Evolutionary conservation across 2,329 filamentous ascomycete species (phyloP).

Genomic region (Epichloe bromicola): DNA sequence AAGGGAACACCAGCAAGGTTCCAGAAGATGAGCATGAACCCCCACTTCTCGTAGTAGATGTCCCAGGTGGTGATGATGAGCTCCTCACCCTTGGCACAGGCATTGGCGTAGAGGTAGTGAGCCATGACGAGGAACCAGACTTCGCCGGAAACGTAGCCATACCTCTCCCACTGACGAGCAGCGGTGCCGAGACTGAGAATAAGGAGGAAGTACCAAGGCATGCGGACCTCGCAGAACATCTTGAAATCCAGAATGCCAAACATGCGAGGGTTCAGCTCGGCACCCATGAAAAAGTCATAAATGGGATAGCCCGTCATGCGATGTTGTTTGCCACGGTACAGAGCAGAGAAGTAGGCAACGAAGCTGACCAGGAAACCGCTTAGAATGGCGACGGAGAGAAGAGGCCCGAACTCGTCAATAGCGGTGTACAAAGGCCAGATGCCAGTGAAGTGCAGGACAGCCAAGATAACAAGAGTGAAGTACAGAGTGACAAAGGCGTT

Average conservation of each 20-base stretch:
- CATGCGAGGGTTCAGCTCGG: constrained; percentile 79
- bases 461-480: constrained; percentile 60
- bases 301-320: constrained; percentile 76
- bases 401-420: constrained; percentile 86
- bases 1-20: constrained; percentile 85
- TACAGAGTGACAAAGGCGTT: constrained; percentile 82
- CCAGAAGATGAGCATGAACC: constrained; percentile 98
- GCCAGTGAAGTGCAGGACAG: constrained; percentile 67
- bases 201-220: constrained; percentile 85
- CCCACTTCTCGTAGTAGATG: constrained; percentile 95
- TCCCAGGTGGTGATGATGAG: constrained; percentile 83
- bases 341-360: constrained; percentile 74
- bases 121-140: constrained; percentile 76
- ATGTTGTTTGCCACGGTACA: constrained; percentile 69
- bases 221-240: constrained; percentile 89
- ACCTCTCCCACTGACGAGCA: constrained; percentile 69
- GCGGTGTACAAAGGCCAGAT: constrained; percentile 83
- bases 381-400: constrained; percentile 86
- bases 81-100: constrained; percentile 85
- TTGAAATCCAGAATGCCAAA: constrained; percentile 77
- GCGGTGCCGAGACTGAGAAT: constrained; percentile 64
- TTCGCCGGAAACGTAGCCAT: constrained; percentile 79
- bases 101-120: constrained; percentile 84
- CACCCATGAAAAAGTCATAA: constrained; percentile 88
- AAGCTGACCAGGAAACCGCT: constrained; percentile 77